Evolutionary conservation across 768 basidiomycete species (phyloP).

Genomic region (Hygrophorus pudorinus): DNA sequence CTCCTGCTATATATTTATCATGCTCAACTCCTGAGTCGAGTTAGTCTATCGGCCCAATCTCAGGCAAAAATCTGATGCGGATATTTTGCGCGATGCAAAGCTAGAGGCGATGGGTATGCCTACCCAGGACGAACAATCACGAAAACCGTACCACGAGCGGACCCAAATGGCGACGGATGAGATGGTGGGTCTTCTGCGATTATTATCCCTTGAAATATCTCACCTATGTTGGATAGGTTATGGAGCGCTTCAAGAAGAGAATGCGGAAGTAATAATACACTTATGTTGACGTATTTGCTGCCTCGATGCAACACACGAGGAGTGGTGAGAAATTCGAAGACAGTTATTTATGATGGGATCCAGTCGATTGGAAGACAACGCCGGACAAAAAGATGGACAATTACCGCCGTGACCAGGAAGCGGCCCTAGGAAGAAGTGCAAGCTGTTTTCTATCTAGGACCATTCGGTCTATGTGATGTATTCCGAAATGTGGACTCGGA

Average conservation of each 20-base stretch:
- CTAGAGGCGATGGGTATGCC: conserved; percentile 76
- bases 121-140: conserved; percentile 40
- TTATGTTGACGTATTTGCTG: neutral
- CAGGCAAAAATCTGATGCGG: conserved; percentile 77
- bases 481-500: no score
- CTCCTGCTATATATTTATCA: neutral
- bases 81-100: conserved; percentile 82
- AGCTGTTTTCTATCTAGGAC: no score
- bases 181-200: conserved; percentile 38
- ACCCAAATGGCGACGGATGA: conserved; percentile 88
- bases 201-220: neutral
- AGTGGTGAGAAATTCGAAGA: no score
- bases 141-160: conserved; percentile 41
- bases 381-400: no score
- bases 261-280: conserved; percentile 55
- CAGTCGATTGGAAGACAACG: no score
- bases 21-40: conserved; percentile 5
- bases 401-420: no score
- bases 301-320: no score
- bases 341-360: no score
- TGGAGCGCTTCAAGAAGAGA: conserved; percentile 97
- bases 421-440: no score
- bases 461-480: no score
- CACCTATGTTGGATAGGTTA: conserved; percentile 40
- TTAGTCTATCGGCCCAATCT: conserved; percentile 80